A percentile compares a stretch with the other conserved stretches of the same genome.
Conservation (phyloP, 805 yeast genomes). For the Lipomyces chichibuensis region DNA sequence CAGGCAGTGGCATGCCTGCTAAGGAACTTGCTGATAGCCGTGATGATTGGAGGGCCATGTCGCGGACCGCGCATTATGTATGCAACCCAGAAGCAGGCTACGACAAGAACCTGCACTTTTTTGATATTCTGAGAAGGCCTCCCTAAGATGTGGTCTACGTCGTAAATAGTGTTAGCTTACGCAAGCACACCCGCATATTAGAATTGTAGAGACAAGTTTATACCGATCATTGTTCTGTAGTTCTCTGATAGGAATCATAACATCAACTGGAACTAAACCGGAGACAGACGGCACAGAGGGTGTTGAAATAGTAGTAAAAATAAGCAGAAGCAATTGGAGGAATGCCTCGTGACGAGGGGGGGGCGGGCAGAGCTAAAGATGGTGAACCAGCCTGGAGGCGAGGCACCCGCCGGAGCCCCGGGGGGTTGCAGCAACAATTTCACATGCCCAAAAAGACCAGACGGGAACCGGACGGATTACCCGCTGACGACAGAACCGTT, state of each 20-base stretch:
- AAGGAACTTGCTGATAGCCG: slow-evolving; percentile 30
- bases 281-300: not conserved
- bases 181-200: not conserved
- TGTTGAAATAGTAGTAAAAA: not conserved
- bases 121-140: slow-evolving; percentile 40
- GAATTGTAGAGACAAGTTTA: not conserved
- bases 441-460: too few species aligned
- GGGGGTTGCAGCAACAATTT: too few species aligned
- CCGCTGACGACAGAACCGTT: too few species aligned
- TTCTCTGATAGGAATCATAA: not conserved
- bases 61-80: slow-evolving; percentile 38
- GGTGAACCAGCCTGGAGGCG: too few species aligned
- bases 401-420: too few species aligned
- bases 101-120: slow-evolving; percentile 38
- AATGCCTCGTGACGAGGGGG: too few species aligned
- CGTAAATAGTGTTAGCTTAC: not conserved
- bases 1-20: slow-evolving; percentile 39
- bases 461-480: too few species aligned
- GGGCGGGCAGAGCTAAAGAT: too few species aligned
- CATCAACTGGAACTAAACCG: not conserved
- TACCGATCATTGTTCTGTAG: not conserved
- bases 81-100: slow-evolving; percentile 38
- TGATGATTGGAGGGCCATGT: slow-evolving; percentile 38
- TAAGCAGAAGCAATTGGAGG: not conserved
- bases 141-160: slow-evolving; percentile 38